phyloP scores from a whole-genome alignment of 2,329 filamentous ascomycete genomes.

The Neodidymelliopsis sp. region DNA sequence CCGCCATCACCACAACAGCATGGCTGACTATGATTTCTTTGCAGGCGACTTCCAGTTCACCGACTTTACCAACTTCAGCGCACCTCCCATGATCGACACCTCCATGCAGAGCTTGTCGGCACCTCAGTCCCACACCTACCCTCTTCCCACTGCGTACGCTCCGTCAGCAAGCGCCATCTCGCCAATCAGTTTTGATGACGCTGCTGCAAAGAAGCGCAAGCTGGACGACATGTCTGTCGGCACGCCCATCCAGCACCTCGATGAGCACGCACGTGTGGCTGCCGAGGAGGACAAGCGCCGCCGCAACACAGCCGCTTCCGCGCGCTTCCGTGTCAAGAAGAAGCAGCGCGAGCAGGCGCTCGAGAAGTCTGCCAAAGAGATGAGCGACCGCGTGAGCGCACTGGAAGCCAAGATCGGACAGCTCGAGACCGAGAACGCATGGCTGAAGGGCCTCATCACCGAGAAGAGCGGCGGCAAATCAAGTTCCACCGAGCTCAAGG shows the following conservation, averaged over 20 bases:
- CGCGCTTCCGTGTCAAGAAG: slow-evolving; percentile 63
- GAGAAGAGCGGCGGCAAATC: slow-evolving; percentile 56
- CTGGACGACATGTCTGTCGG: slow-evolving; percentile 45
- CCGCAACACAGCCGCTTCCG: slow-evolving; percentile 61
- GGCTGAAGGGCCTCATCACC: slow-evolving; percentile 60
- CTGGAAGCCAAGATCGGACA: slow-evolving; percentile 58
- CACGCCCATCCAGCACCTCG: slow-evolving; percentile 47
- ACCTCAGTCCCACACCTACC: slow-evolving; percentile 34
- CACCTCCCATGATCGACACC: slow-evolving; percentile 42
- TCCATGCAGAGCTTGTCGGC: slow-evolving; percentile 39
- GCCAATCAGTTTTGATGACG: slow-evolving; percentile 37
- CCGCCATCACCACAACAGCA: slow-evolving; percentile 20
- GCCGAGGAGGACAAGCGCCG: slow-evolving; percentile 63
- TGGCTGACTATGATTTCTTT: slow-evolving; percentile 48
- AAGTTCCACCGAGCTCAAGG: slow-evolving; percentile 41
- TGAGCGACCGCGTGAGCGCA: slow-evolving; percentile 56
- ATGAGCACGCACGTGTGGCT: slow-evolving; percentile 56
- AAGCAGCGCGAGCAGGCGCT: slow-evolving; percentile 62
- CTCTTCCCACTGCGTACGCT: slow-evolving; percentile 36
- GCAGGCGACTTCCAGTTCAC: slow-evolving; percentile 55
- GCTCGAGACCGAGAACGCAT: slow-evolving; percentile 62
- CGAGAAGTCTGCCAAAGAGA: slow-evolving; percentile 60
- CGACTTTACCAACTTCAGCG: slow-evolving; percentile 54
- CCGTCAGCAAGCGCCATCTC: slow-evolving; percentile 42
- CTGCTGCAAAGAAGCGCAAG: slow-evolving; percentile 56